Base-by-base conservation (phyloP, 345 rosid genomes). In the Psidium guajava region DNA sequence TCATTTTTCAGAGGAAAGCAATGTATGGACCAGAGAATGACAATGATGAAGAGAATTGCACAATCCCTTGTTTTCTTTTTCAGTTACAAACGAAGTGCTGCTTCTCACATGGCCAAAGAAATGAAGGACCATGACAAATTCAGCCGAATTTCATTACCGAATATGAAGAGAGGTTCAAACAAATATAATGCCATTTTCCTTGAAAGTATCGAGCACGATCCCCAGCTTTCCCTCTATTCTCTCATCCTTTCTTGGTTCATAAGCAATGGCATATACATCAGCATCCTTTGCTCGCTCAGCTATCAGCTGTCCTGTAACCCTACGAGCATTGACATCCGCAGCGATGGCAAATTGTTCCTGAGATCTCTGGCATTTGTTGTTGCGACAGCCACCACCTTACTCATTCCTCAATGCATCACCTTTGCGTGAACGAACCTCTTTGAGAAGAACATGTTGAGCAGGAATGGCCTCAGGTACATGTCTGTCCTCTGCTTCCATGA, bases 401-500 rank as follows among this genome's bases (percentile, higher is more conserved):
- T 94, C 15, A 98, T 97, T 51, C 93, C 93, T 14, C 98, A 91
- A 88, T 97, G 98, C 96, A 97, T 95, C 87, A 95, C 99, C 87
- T 97, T 97, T 4, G 98, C 98, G 84, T 97, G 98, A 59, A 97
- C 84, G 83, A 95, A 97, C 86, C 86, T 92, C 92, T 94, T 97
- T 2, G 98, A 97, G 88, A 97, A 94, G 93, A 94, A 97, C 42
- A 97, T 95, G 27, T 97, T 95, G 1, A 97, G 95, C 50, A 94
- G 83, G 92, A 97, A 97, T 51, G 99, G 99, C 83, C 95, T 91
- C 98, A 96, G 94, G 89, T 93, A 94, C 98, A 94, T 95, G 85
- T 95, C 99, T n/a, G 98, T 95, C 91, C 97, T 95, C 83, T 94
- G 98, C 88, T 94, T 94, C 98, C 99, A 97, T 73, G 98, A 97